phyloP scores from a whole-genome alignment of 148 eudicot genomes.

The Arbutus unedo region DNA sequence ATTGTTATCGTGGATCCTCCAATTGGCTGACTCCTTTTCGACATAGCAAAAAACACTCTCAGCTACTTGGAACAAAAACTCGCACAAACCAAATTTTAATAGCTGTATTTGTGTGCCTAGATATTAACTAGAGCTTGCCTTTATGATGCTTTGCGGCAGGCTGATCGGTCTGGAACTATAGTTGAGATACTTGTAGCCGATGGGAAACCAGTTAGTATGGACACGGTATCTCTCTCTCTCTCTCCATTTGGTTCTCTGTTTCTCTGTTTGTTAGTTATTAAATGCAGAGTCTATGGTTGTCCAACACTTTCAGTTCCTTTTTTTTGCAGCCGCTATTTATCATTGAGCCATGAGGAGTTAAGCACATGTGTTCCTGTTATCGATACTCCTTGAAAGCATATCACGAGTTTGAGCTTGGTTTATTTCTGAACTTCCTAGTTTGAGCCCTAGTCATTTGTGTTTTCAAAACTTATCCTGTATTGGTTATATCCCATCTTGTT shows the following conservation, averaged over 20 bases:
- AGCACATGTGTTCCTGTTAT: conserved; percentile 12
- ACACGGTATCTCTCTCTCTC: conserved; percentile 26
- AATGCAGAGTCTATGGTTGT: conserved; percentile 11
- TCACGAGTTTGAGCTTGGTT: conserved; percentile 10
- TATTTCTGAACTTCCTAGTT: conserved; percentile 8
- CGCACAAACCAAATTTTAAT: background rate
- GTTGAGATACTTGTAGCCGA: conserved; percentile 41
- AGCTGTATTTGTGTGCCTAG: background rate
- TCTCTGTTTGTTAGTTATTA: background rate
- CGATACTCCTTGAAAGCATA: conserved; percentile 10
- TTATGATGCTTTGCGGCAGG: conserved; percentile 23
- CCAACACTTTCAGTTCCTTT: conserved; percentile 5
- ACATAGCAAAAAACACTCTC: background rate
- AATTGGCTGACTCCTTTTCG: background rate
- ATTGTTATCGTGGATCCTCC: background rate
- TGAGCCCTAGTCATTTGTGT: conserved; percentile 10
- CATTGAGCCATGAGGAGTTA: conserved; percentile 38
- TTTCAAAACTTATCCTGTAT: conserved; percentile 12
- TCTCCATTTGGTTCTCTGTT: background rate
- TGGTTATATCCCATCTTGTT: background rate
- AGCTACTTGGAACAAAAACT: background rate
- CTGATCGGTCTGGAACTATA: conserved; percentile 49
- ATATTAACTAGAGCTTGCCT: background rate
- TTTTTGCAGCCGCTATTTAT: conserved; percentile 46
- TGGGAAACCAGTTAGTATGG: conserved; percentile 51